Base-by-base conservation (phyloP, 257 asterid genomes). In the Oldenlandia corymbosa region DNA sequence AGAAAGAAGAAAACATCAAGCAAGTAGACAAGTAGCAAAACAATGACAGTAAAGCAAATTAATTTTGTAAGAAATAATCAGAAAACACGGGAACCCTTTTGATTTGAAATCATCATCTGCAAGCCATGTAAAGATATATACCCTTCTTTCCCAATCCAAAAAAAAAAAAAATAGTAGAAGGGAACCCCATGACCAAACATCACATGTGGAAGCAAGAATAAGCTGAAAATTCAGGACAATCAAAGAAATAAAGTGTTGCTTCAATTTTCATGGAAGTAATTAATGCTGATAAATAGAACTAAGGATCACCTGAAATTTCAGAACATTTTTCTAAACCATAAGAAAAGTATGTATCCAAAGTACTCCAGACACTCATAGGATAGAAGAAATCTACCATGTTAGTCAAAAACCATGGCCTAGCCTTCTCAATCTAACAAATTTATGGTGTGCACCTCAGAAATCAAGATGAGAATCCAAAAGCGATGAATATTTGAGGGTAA, bases 401-500 rank as follows among this genome's bases (percentile, higher is more conserved):
- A 56, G 17, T 34, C 26, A 41, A 13, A 42, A 54, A 56, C 42
- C 48, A 59, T 32, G 48, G 43, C 31, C 54, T 66, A 52, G 58
- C 60, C 34, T 5, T 21, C 37, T 28, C 52, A 48, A 62, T 30
- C n/a, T n/a, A n/a, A n/a, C n/a, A n/a, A n/a, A 47, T 31, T 21
- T 20, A 28, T 17, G 37, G 21, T 49, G 31, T 2, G 23, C 45
- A 42, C 5, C n/a, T 32, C 34, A 21, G 7, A 49, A 14, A 47
- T 32, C 21, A 48, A 34, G 2, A 7, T 30, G 48, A 18, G 62
- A 30, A 46, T 37, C 37, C 11, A 1, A 10, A 12, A 21, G 8
- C 20, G 23, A 24, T 21, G 34, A 3, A 5, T 17, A 18, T 10
- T 42, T 4, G 46, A 41, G 5, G 5, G 10, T 1, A 53, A 21